Conservation (phyloP, 768 basidiomycete species). For the Psilocybe cyanescens region DNA sequence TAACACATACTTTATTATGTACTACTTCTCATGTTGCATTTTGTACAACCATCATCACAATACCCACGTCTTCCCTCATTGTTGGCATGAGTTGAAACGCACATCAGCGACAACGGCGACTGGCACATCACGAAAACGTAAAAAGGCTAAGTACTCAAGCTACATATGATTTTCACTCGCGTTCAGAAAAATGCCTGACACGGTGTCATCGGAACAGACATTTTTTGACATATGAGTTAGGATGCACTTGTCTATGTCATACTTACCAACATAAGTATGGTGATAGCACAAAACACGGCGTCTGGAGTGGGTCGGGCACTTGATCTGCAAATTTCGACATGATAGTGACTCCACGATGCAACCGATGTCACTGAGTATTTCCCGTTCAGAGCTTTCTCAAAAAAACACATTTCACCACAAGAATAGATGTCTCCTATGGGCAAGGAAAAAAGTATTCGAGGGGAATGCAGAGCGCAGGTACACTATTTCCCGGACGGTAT, state of each 20-base stretch:
- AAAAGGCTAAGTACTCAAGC: background rate
- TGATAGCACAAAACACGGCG: background rate
- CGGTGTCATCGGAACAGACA: background rate
- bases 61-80: background rate
- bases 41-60: background rate
- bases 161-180: background rate
- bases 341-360: background rate
- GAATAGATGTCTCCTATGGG: background rate
- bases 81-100: background rate
- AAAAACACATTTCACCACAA: no score
- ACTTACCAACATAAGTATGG: background rate
- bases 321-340: background rate
- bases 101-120: background rate
- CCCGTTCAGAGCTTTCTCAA: background rate
- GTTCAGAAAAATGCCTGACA: background rate
- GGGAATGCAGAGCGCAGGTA: background rate
- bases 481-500: no score
- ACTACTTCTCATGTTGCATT: background rate
- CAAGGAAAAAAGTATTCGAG: background rate
- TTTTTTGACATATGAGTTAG: background rate
- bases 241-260: background rate
- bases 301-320: background rate
- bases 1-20: background rate
- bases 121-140: background rate
- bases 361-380: background rate